These are phyloP conservation scores for Neurospora sp. DNA, from an alignment of 495 filamentous ascomycete genomes.

Conservation along the genomic window DNA sequence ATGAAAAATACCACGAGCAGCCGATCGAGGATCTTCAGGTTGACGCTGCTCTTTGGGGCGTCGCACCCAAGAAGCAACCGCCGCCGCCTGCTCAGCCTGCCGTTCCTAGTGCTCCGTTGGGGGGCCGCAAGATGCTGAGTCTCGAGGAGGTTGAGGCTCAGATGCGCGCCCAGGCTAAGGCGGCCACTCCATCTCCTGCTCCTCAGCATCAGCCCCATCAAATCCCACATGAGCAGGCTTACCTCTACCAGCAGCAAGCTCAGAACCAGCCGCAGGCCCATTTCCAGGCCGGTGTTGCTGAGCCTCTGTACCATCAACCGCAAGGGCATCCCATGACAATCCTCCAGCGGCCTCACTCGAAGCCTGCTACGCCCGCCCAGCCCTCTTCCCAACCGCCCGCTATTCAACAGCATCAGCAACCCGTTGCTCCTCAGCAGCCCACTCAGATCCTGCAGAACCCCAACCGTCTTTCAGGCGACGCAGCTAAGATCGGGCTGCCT, in stretches of 20 bases:
- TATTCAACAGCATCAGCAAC: slow-evolving; percentile 39
- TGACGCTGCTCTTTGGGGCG: slow-evolving; percentile 87
- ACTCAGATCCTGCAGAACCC: slow-evolving; percentile 47
- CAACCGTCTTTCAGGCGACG: slow-evolving; percentile 32
- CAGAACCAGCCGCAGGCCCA: slow-evolving; percentile 18
- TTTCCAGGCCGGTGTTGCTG: slow-evolving; percentile 17
- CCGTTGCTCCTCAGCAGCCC: slow-evolving; percentile 36
- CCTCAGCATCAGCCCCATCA: slow-evolving; percentile 13
- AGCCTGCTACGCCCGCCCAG: slow-evolving; percentile 20
- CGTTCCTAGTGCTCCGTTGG: slow-evolving; percentile 16
- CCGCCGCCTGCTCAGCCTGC: slow-evolving; percentile 22
- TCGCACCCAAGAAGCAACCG: slow-evolving; percentile 49
- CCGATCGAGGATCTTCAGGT: slow-evolving; percentile 75
- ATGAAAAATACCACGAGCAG: slow-evolving; percentile 76
- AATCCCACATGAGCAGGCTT: slow-evolving; percentile 20
- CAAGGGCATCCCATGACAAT: slow-evolving; percentile 37
- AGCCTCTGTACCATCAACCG: slow-evolving; percentile 15
- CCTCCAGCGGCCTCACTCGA: slow-evolving; percentile 34
- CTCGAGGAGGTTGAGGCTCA: slow-evolving; percentile 95
- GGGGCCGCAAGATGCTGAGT: slow-evolving; percentile 80
- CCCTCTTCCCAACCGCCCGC: slow-evolving; percentile 20
- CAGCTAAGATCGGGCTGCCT: slow-evolving; percentile 18
- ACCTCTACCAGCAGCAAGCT: slow-evolving; percentile 12
- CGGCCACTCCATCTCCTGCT: slow-evolving; percentile 17
- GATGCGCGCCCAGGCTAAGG: slow-evolving; percentile 61